Conservation (phyloP, 495 filamentous ascomycete genomes). For the Daldinia decipiens region DNA sequence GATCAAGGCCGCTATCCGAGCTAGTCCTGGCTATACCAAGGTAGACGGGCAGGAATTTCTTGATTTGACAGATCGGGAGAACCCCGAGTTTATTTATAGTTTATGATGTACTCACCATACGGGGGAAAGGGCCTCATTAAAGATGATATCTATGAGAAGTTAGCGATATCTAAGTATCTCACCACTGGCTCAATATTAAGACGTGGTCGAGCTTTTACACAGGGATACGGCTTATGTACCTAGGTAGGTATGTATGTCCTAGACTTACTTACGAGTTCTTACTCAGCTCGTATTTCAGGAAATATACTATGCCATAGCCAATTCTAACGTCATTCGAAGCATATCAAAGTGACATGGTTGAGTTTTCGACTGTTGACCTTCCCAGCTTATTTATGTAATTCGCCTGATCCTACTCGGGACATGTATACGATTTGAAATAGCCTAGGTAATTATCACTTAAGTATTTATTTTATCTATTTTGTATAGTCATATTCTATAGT, state of each 20-base stretch:
- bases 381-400: not conserved
- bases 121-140: not conserved
- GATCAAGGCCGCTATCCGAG: constrained; percentile 65
- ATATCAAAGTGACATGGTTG: not conserved
- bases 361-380: no score
- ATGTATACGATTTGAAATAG: no score
- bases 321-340: not conserved
- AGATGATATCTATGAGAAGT: not conserved
- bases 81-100: constrained; percentile 73
- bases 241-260: no score
- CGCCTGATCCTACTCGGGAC: no score
- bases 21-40: constrained; percentile 67
- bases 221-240: no score
- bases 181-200: not conserved
- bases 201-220: no score
- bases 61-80: constrained; percentile 76
- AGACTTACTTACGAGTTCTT: no score
- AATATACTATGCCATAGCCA: constrained; percentile 1
- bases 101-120: constrained; percentile 50
- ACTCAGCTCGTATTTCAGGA: constrained; percentile 11
- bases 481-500: not conserved
- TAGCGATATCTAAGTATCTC: not conserved
- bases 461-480: not conserved
- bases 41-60: constrained; percentile 73
- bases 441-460: no score